Evolutionary conservation across 352 stramenopile genomes (phyloP), one percentile per base, ranked within the genome.

Genomic region (Chrysophaeum taylorii): DNA sequence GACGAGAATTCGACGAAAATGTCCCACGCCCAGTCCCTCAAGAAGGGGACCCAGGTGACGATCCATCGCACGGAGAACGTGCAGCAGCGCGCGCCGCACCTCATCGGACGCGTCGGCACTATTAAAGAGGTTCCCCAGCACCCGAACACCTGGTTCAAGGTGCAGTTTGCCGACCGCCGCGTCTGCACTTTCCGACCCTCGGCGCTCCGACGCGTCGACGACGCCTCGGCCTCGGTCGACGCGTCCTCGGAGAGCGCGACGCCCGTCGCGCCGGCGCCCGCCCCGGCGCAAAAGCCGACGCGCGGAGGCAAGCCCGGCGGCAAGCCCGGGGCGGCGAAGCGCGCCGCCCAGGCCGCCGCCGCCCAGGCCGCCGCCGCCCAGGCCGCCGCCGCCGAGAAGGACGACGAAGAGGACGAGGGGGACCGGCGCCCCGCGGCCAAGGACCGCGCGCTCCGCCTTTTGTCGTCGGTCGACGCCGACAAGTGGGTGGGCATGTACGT

Each of bases 61-160:
- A 64, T 71, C n/a, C 66, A 43, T 9, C 15, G 45, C 45, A 71
- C 66, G 57, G 66, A 61, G 41, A 64, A 71, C 35, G 45, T 70
- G n/a, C 66, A 64, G 66, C 50, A 71, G 50, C 42, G 70, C 2
- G 67, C 66, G 18, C 70, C 70, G 43, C 50, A 70, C 27, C 64
- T 74, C 36, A 70, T 70, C 54, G 70, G 70, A 21, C 29, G 29
- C 25, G 23, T 67, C 12, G 70, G 70, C 35, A 39, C 43, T 9
- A 74, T 74, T 31, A 37, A 63, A 36, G 70, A 74, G 23, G 64
- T 74, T n/a, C 70, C 70, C 38, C 60, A 69, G 41, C 70, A 74
- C 64, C 70, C 70, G 36, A 74, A 74, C 57, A 74, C 70, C 16
- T 74, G 70, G 70, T 74, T 70, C 64, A 74, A 74, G 41, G 70